Evolutionary conservation across 139 green algal genomes (phyloP), one percentile per base, ranked within the genome.

Genomic region (Mesotaenium endlicherianum): DNA sequence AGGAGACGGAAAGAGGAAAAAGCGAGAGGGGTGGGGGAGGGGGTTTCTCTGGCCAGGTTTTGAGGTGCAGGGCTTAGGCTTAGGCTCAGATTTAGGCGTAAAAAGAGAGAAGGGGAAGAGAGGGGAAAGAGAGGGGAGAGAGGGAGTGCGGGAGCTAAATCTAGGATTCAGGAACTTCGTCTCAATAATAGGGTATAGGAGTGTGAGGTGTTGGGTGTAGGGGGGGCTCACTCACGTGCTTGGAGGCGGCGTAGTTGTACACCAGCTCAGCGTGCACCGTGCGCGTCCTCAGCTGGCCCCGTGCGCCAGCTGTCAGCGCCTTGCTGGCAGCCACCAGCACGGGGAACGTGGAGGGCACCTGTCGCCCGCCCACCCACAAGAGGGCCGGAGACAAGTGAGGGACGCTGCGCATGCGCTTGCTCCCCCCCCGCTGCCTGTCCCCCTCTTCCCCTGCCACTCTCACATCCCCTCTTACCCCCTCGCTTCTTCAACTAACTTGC

Each of bases 211-310:
- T 1, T 26, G 14, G 3, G 34, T 1, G 55, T 5, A 67, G 2
- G 0, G 55, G 55, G 53, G 53, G 31, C 53, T 64, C 53, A 64
- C 58, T 68, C 49, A 86, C 80, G 31, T 86, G 80, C 14, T 83
- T 86, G 40, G 80, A 86, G 0, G 47, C 50, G 5, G 80, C 57
- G 70, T 86, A 86, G 55, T 81, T 83, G 14, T 75, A 83, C 1
- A 85, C 77, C 3, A 85, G 47, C 36, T 86, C 80, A 2, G 80
- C 85, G 71, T 86, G 80, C 43, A 82, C 36, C 40, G 77, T 85
- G 38, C 49, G 26, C 4, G 80, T 43, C 70, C 31, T 36, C 4
- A 86, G 41, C 16, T 20, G 20, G 14, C 47, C 47, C 45, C 11
- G n/a, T 34, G 45, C 11, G 1, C 72, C 31, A n/a, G 70, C 39